Percentiles rank a stretch among this genome's conserved stretches.
Conservation (phyloP, 257 asterid genomes). For the Verbascum thapsus region DNA sequence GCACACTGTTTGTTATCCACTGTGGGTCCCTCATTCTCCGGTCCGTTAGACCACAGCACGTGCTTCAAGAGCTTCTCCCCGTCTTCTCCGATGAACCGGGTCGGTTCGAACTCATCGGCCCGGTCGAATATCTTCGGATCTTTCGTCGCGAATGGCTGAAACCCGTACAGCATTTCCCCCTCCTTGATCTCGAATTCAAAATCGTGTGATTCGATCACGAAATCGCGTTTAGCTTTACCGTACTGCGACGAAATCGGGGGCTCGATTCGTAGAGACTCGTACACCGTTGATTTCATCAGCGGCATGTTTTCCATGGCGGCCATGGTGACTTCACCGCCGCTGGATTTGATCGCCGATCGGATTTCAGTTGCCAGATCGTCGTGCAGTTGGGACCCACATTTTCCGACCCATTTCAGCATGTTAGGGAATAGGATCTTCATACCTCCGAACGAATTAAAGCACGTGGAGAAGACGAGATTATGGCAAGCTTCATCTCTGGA, state of each 20-base stretch:
- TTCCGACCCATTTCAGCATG: conserved; percentile 74
- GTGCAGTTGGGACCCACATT: conserved; percentile 67
- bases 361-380: conserved; percentile 61
- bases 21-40: conserved; percentile 58
- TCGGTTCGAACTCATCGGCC: conserved; percentile 77
- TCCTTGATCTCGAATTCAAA: conserved; percentile 65
- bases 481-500: conserved; percentile 82
- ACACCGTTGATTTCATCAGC: conserved; percentile 76
- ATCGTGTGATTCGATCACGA: conserved; percentile 74
- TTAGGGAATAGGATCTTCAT: conserved; percentile 74
- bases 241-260: conserved; percentile 86
- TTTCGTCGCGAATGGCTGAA: conserved; percentile 80
- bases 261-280: conserved; percentile 71
- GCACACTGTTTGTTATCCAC: conserved; percentile 77
- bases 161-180: conserved; percentile 76
- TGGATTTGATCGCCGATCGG: conserved; percentile 51
- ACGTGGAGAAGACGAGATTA: conserved; percentile 67
- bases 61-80: conserved; percentile 69
- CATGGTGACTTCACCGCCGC: conserved; percentile 56
- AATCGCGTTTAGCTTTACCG: conserved; percentile 60
- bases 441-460: conserved; percentile 90
- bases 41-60: conserved; percentile 89
- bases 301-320: conserved; percentile 69
- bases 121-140: conserved; percentile 78
- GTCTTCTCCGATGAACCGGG: conserved; percentile 64